phyloP scores from a whole-genome alignment of 2,329 filamentous ascomycete species.

The Sclerotinia spermophila region DNA sequence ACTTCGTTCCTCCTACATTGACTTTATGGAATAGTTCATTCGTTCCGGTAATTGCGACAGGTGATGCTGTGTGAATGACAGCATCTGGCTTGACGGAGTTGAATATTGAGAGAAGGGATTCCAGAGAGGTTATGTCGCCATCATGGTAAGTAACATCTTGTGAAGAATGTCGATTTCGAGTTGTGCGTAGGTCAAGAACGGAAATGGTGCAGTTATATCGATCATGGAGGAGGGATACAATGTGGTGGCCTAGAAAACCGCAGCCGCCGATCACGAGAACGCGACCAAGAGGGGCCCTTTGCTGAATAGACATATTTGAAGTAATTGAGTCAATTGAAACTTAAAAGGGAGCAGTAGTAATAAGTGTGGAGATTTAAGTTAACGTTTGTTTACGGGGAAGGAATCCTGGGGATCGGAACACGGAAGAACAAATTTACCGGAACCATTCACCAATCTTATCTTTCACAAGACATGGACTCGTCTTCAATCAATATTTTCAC shows the following conservation, averaged over 20 bases:
- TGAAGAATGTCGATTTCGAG: slow-evolving; percentile 58
- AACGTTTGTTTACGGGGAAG: not conserved
- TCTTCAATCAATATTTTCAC: not conserved
- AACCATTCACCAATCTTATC: not conserved
- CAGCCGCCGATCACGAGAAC: slow-evolving; percentile 80
- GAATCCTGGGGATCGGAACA: not conserved
- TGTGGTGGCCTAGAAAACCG: slow-evolving; percentile 79
- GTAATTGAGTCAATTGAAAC: not conserved
- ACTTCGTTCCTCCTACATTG: slow-evolving; percentile 82
- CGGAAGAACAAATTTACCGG: not conserved
- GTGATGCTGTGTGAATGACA: slow-evolving; percentile 87
- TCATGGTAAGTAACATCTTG: slow-evolving; percentile 60
- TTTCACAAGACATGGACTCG: not conserved
- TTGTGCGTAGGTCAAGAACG: slow-evolving; percentile 69
- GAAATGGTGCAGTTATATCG: slow-evolving; percentile 56
- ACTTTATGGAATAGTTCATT: slow-evolving; percentile 70
- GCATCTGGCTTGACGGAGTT: slow-evolving; percentile 67
- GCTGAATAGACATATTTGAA: slow-evolving; percentile 10
- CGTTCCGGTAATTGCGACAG: slow-evolving; percentile 51
- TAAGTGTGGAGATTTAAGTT: not conserved
- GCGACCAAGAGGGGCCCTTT: slow-evolving; percentile 51
- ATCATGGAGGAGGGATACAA: slow-evolving; percentile 66
- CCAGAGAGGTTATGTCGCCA: slow-evolving; percentile 70
- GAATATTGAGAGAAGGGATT: slow-evolving; percentile 61
- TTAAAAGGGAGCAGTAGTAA: not conserved